These are phyloP conservation scores for Pelargonium australe DNA, from an alignment of 441 rosid species.

Conservation along the genomic window DNA sequence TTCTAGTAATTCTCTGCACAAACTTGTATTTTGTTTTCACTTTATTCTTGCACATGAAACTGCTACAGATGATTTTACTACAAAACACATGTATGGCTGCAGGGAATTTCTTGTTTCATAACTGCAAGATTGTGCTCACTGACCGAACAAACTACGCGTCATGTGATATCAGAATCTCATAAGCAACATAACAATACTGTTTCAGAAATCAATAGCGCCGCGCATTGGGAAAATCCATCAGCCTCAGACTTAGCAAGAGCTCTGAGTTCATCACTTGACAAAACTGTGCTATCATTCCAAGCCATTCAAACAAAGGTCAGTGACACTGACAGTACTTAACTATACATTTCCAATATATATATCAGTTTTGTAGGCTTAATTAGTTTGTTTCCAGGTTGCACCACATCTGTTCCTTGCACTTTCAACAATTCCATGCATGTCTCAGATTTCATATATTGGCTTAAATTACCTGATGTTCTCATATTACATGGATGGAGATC, in stretches of 20 bases:
- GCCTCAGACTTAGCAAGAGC: slow-evolving; percentile 30
- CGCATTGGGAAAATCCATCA: slow-evolving; percentile 23
- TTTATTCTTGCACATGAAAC: no score
- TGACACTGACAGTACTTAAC: not conserved
- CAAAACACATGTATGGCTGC: not conserved
- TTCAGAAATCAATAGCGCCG: slow-evolving; percentile 23
- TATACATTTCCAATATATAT: not conserved
- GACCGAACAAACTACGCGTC: slow-evolving; percentile 17
- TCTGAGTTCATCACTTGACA: slow-evolving; percentile 26
- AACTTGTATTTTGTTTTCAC: not conserved
- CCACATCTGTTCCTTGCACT: slow-evolving; percentile 39
- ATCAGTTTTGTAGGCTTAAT: not conserved
- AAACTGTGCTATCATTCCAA: slow-evolving; percentile 28
- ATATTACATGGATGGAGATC: slow-evolving; percentile 23
- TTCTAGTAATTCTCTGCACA: slow-evolving; percentile 21
- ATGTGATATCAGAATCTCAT: slow-evolving; percentile 10
- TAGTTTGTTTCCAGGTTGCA: slow-evolving; percentile 33
- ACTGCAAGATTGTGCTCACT: slow-evolving; percentile 19
- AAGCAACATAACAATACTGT: slow-evolving; percentile 6
- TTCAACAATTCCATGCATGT: slow-evolving; percentile 30
- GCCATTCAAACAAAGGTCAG: slow-evolving; percentile 32
- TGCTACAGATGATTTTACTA: not conserved
- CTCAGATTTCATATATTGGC: slow-evolving; percentile 39
- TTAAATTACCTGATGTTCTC: slow-evolving; percentile 38
- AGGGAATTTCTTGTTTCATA: slow-evolving; percentile 28